phyloP scores from a whole-genome alignment of 345 rosid species.

The Salix viminalis region DNA sequence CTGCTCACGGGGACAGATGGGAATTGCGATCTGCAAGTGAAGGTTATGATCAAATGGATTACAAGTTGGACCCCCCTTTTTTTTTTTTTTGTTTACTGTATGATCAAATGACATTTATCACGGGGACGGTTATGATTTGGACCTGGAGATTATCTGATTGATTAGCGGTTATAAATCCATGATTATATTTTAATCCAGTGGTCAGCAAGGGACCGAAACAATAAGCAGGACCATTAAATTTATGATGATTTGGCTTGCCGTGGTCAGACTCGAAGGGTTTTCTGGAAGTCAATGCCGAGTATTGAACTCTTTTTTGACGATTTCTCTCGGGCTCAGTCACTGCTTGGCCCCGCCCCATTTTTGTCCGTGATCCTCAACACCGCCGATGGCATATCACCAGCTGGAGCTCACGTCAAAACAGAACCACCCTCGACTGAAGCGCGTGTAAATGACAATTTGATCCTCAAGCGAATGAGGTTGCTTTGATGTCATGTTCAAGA shows the following conservation, averaged over 20 bases:
- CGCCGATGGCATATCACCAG: slow-evolving; percentile 28
- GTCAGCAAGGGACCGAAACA: no score
- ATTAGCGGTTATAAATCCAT: neutral
- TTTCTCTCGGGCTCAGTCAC: slow-evolving; percentile 10
- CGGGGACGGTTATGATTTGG: neutral
- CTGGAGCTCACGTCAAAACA: neutral
- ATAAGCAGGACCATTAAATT: neutral
- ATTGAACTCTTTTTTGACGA: slow-evolving; percentile 24
- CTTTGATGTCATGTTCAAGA: neutral
- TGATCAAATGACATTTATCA: no score
- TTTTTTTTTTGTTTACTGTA: no score
- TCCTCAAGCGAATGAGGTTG: neutral
- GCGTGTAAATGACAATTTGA: slow-evolving; percentile 8
- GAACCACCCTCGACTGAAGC: slow-evolving; percentile 1
- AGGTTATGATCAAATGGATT: neutral
- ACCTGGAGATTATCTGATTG: neutral
- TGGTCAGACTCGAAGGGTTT: slow-evolving; percentile 8
- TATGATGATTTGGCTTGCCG: neutral
- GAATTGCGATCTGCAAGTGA: neutral
- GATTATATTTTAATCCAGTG: neutral
- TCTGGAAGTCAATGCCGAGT: slow-evolving; percentile 31
- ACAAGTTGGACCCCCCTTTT: no score
- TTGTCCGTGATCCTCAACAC: slow-evolving; percentile 24
- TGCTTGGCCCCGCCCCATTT: slow-evolving; percentile 14
- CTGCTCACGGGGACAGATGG: neutral